A percentile compares a stretch with the other conserved stretches of the same genome.
Evolutionary conservation across 2,329 filamentous ascomycete species (phyloP).

Genomic region (Cercospora beticola): DNA sequence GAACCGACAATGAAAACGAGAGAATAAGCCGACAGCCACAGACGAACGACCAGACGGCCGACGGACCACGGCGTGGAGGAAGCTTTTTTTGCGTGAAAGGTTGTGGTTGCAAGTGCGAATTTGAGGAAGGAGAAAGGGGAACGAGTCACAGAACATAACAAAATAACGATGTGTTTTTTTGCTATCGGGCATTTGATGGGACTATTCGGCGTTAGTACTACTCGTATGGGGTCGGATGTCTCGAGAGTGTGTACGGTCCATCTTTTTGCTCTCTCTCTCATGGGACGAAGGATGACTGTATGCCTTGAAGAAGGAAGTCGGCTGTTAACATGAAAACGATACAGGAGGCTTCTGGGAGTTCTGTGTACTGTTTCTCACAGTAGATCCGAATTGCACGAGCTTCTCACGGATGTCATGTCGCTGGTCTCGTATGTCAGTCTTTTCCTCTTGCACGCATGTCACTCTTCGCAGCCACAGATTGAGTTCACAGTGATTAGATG

Average conservation of each 20-base stretch:
- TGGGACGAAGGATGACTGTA: not conserved
- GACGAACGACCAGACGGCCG: constrained; percentile 5
- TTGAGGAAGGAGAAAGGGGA: not conserved
- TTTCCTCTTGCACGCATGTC: not conserved
- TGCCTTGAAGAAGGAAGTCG: constrained; percentile 25
- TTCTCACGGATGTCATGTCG: constrained; percentile 10
- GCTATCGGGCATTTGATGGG: constrained; percentile 1
- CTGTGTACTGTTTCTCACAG: constrained; percentile 14
- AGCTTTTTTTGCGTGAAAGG: constrained; percentile 6
- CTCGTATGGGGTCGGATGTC: constrained; percentile 18
- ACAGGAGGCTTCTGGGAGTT: constrained; percentile 17
- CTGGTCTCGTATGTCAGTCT: not conserved
- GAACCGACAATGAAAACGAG: constrained; percentile 1
- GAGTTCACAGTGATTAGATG: no score
- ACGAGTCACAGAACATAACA: constrained; percentile 13
- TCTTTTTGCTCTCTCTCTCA: not conserved
- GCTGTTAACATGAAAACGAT: constrained; percentile 17
- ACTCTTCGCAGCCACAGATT: not conserved
- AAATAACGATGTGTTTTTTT: constrained; percentile 10
- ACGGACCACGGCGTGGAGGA: not conserved
- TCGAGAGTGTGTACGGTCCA: constrained; percentile 19
- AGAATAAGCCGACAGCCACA: not conserved
- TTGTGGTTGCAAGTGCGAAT: not conserved
- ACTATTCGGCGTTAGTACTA: not conserved
- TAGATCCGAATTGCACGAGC: constrained; percentile 25